phyloP scores from a whole-genome alignment of 2,329 filamentous ascomycete species.

The Colletotrichum phormii region DNA sequence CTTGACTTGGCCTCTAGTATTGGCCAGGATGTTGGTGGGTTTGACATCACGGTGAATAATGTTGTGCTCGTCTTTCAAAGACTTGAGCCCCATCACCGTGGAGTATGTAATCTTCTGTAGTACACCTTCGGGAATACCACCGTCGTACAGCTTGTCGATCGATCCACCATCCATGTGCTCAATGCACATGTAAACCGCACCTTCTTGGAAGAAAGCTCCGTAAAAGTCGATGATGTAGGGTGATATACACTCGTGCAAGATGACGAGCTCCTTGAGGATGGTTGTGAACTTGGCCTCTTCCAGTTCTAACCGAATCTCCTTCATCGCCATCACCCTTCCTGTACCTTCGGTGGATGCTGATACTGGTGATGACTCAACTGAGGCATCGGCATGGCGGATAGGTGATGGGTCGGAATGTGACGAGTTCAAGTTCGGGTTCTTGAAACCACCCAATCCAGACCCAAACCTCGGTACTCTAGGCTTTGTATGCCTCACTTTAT shows the following conservation, averaged over 20 bases:
- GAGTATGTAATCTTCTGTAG: slow-evolving; percentile 90
- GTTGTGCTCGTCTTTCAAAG: slow-evolving; percentile 96
- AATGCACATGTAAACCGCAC: slow-evolving; percentile 98
- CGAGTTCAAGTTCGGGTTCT: slow-evolving; percentile 52
- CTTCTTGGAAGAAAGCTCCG: slow-evolving; percentile 98
- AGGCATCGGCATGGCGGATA: slow-evolving; percentile 43
- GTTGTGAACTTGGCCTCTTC: slow-evolving; percentile 97
- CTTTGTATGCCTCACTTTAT: slow-evolving; percentile 91
- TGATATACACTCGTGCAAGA: slow-evolving; percentile 92
- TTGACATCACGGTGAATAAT: slow-evolving; percentile 99
- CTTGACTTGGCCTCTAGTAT: slow-evolving; percentile 91
- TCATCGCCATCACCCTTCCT: slow-evolving; percentile 97
- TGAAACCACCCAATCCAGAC: slow-evolving; percentile 64
- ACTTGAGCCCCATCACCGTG: slow-evolving; percentile 91
- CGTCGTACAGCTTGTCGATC: slow-evolving; percentile 93
- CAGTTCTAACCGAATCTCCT: slow-evolving; percentile 94
- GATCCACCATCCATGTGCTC: slow-evolving; percentile 99
- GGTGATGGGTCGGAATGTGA: slow-evolving; percentile 50
- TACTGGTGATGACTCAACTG: slow-evolving; percentile 42
- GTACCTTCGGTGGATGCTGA: slow-evolving; percentile 53
- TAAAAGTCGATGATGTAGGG: slow-evolving; percentile 99
- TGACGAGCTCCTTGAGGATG: slow-evolving; percentile 97
- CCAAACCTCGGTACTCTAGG: slow-evolving; percentile 68
- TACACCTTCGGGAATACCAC: slow-evolving; percentile 89
- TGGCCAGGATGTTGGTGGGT: slow-evolving; percentile 97